These are phyloP conservation scores for Podospora didyma DNA, from an alignment of 495 filamentous ascomycete genomes.

Conservation along the genomic window DNA sequence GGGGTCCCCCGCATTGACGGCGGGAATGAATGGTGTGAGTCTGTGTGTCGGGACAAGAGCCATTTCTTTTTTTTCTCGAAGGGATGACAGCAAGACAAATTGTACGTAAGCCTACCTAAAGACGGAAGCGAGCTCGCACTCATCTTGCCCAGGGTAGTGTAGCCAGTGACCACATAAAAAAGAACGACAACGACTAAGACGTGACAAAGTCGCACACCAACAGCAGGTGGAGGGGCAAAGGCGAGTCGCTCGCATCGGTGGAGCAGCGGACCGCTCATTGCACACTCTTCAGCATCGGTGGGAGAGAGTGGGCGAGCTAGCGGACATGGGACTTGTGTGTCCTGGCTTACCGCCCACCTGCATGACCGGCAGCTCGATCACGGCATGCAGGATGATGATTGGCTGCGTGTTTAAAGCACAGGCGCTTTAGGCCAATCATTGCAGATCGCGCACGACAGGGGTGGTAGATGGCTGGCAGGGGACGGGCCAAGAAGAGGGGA, in stretches of 20 bases:
- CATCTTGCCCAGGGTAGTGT: neutral
- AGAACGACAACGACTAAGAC: too few species aligned
- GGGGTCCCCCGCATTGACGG: neutral
- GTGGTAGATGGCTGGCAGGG: conserved; percentile 18
- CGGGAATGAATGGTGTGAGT: too few species aligned
- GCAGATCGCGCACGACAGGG: conserved; percentile 23
- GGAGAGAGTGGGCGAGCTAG: neutral
- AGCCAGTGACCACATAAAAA: too few species aligned
- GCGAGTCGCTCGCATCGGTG: too few species aligned
- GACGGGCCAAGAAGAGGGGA: conserved; percentile 2
- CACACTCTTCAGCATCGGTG: neutral
- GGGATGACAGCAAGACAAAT: too few species aligned
- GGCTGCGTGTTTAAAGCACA: conserved; percentile 18
- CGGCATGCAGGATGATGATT: conserved; percentile 24
- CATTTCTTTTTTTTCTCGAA: neutral
- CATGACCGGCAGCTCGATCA: conserved; percentile 34
- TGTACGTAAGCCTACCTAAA: too few species aligned
- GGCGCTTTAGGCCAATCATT: conserved; percentile 15
- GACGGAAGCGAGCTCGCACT: neutral
- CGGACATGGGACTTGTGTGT: conserved; percentile 18
- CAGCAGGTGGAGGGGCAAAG: too few species aligned
- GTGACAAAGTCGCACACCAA: too few species aligned
- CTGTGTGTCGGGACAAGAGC: neutral
- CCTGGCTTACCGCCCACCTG: conserved; percentile 34
- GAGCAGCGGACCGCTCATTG: neutral